Conservation (phyloP, 1,139 yeast species). For the Geotrichum fermentans region DNA sequence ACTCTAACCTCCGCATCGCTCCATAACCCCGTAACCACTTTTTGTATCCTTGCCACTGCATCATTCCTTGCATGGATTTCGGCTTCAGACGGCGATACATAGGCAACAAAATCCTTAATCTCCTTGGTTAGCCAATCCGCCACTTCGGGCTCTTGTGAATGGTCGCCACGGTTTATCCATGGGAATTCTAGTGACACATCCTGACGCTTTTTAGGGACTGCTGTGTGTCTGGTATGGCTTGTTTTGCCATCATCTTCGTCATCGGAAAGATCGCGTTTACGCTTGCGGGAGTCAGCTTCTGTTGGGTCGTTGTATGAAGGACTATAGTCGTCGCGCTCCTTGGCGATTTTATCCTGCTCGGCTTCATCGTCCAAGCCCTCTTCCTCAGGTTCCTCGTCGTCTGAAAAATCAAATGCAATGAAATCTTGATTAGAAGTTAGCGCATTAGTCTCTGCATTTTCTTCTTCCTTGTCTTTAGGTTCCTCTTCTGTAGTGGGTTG, state of each 20-base stretch:
- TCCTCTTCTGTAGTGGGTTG: background rate
- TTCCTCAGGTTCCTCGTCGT: slow-evolving; percentile 21
- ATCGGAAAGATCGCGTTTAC: slow-evolving; percentile 20
- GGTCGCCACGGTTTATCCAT: slow-evolving; percentile 76
- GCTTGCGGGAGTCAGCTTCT: slow-evolving; percentile 22
- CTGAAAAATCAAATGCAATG: slow-evolving; percentile 19
- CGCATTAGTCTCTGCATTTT: background rate
- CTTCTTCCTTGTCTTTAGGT: background rate
- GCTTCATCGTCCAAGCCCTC: slow-evolving; percentile 21
- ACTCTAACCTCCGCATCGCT: slow-evolving; percentile 76
- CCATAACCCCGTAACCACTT: slow-evolving; percentile 63
- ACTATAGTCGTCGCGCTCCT: slow-evolving; percentile 2
- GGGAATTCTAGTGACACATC: slow-evolving; percentile 49
- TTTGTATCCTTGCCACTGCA: slow-evolving; percentile 58
- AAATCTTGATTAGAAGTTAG: slow-evolving; percentile 17
- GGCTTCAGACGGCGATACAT: slow-evolving; percentile 75
- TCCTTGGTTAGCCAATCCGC: slow-evolving; percentile 88
- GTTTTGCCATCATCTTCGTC: slow-evolving; percentile 31
- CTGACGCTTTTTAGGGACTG: slow-evolving; percentile 15
- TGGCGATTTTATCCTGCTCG: slow-evolving; percentile 12
- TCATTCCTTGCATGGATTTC: slow-evolving; percentile 69
- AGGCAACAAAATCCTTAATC: slow-evolving; percentile 78
- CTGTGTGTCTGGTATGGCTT: slow-evolving; percentile 25
- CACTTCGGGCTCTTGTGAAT: slow-evolving; percentile 61
- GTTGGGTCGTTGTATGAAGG: background rate